Percentiles rank a stretch among this genome's conserved stretches.
phyloP scores from a whole-genome alignment of 345 rosid genomes.

The Populus nigra region DNA sequence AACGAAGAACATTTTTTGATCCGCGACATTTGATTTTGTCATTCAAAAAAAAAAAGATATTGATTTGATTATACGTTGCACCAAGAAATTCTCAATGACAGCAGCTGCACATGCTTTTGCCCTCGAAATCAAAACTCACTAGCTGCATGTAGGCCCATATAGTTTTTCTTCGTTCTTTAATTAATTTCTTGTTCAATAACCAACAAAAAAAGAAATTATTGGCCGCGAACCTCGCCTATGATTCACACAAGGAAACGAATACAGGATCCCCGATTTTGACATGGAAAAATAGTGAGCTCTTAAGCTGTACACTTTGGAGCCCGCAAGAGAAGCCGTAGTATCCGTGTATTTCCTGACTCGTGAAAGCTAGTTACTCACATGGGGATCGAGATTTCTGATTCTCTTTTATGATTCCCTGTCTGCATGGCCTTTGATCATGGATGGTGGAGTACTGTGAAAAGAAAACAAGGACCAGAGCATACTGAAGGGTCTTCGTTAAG shows the following conservation, averaged over 20 bases:
- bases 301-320: conserved; percentile 21
- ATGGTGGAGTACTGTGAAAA: not conserved
- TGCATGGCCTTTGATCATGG: conserved; percentile 1
- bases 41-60: not conserved
- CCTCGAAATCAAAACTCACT: conserved; percentile 34
- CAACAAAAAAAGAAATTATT: not conserved
- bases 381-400: conserved; percentile 4
- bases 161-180: not conserved
- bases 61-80: conserved; percentile 12
- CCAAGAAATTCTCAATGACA: conserved; percentile 17
- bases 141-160: conserved; percentile 28
- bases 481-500: conserved; percentile 4
- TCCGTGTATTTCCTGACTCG: conserved; percentile 32
- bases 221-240: conserved; percentile 44
- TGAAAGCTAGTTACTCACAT: conserved; percentile 30
- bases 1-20: not conserved
- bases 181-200: not conserved
- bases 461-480: not conserved
- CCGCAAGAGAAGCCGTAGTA: conserved; percentile 24
- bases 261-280: conserved; percentile 3
- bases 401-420: not conserved
- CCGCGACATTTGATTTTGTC: not conserved
- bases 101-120: conserved; percentile 46
- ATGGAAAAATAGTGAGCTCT: conserved; percentile 17
- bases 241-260: conserved; percentile 13